Conservation (phyloP, 75 land plant genomes). For the Sequoiadendron giganteum region DNA sequence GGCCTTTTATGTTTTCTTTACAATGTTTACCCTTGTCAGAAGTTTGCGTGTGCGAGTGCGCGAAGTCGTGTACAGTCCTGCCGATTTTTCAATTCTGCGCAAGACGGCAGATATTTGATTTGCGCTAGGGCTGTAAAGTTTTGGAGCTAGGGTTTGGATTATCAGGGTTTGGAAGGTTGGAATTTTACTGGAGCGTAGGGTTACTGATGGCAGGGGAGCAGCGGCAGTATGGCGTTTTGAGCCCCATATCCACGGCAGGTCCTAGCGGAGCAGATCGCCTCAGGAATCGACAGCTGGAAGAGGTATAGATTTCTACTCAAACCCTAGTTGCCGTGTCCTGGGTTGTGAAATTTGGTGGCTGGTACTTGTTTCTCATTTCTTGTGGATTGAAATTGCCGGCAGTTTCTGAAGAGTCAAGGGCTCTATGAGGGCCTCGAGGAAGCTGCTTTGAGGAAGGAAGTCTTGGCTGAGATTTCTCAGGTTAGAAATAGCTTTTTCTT, state of each 20-base stretch:
- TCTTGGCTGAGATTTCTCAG: slow-evolving; percentile 61
- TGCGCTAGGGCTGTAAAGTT: background rate
- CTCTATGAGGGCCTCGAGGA: slow-evolving; percentile 85
- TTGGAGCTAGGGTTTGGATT: background rate
- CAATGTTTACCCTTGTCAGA: background rate
- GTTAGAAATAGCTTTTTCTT: slow-evolving; percentile 13
- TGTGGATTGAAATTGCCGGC: background rate
- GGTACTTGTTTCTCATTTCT: background rate
- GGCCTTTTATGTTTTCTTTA: too few species aligned
- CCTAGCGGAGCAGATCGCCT: slow-evolving; percentile 59
- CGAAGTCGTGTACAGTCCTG: too few species aligned
- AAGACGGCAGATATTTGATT: background rate
- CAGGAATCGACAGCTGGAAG: slow-evolving; percentile 60
- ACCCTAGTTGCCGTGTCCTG: background rate
- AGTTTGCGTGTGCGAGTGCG: background rate
- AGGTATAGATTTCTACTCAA: slow-evolving; percentile 26
- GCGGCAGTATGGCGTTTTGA: slow-evolving; percentile 68
- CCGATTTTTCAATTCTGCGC: too few species aligned
- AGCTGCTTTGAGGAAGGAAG: slow-evolving; percentile 61
- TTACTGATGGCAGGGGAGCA: background rate
- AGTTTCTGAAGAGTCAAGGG: slow-evolving; percentile 69
- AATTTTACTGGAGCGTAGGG: too few species aligned
- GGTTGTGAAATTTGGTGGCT: background rate
- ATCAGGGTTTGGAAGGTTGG: too few species aligned
- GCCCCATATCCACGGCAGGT: slow-evolving; percentile 70